Conservation (phyloP, 2,329 filamentous ascomycete genomes). For the Stagonosporopsis chrysanthemi region DNA sequence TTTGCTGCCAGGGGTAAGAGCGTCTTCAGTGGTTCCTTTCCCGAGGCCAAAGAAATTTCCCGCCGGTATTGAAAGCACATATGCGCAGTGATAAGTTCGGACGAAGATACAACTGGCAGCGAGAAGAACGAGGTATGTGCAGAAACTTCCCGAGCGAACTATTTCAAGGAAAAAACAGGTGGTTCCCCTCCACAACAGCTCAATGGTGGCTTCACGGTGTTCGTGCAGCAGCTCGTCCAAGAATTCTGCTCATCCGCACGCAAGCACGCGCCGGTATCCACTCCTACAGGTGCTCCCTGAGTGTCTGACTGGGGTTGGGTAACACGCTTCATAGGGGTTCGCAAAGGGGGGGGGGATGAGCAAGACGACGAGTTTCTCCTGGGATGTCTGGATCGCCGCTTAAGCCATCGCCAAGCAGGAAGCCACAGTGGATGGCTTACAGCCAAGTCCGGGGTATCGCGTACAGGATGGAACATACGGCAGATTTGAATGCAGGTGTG, state of each 20-base stretch:
- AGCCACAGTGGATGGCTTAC: background rate
- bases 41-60: background rate
- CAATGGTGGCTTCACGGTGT: background rate
- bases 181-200: background rate
- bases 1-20: background rate
- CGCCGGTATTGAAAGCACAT: background rate
- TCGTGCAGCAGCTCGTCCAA: background rate
- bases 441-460: background rate
- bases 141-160: too few species aligned
- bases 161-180: background rate
- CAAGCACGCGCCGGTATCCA: slow-evolving; percentile 7
- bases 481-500: background rate
- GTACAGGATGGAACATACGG: background rate
- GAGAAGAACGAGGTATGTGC: too few species aligned
- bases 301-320: slow-evolving; percentile 1
- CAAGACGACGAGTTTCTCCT: background rate
- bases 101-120: background rate
- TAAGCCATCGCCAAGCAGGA: background rate
- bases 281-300: background rate
- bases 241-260: background rate
- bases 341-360: background rate
- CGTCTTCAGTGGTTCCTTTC: background rate
- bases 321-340: background rate
- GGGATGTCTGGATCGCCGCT: background rate
- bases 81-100: background rate